A percentile compares a stretch with the other conserved stretches of the same genome.
Conservation (phyloP, 1,139 yeast genomes). For the Saccharomyces hybrid region DNA sequence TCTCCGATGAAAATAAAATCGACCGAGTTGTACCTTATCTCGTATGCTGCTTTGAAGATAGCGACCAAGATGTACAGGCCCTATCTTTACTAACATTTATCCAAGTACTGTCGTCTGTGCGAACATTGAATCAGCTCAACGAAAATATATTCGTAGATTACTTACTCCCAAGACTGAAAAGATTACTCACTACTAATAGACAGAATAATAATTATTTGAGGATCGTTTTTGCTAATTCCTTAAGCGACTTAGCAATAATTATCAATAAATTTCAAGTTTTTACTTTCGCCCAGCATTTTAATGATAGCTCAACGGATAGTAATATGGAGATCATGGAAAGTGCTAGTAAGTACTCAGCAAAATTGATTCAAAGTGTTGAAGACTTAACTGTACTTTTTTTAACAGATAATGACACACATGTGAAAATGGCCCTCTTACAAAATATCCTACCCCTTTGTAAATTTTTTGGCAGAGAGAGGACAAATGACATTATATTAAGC, state of each 20-base stretch:
- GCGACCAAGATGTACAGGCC: constrained; percentile 52
- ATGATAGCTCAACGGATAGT: constrained; percentile 11
- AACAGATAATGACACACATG: constrained; percentile 60
- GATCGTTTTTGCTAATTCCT: constrained; percentile 60
- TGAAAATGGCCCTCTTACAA: constrained; percentile 59
- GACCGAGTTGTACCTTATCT: constrained; percentile 82
- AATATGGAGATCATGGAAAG: constrained; percentile 27
- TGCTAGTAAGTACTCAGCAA: constrained; percentile 16
- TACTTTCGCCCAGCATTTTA: constrained; percentile 48
- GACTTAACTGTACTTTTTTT: constrained; percentile 55
- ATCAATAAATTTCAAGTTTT: constrained; percentile 61
- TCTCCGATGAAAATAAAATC: constrained; percentile 75
- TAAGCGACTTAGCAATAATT: constrained; percentile 60
- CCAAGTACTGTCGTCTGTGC: constrained; percentile 57
- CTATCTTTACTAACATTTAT: constrained; percentile 49
- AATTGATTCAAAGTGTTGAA: constrained; percentile 44
- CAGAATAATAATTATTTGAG: constrained; percentile 42
- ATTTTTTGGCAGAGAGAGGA: constrained; percentile 78
- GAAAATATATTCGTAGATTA: constrained; percentile 73
- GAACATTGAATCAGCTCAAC: constrained; percentile 68
- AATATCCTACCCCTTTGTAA: constrained; percentile 70
- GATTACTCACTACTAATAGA: constrained; percentile 30
- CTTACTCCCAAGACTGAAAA: constrained; percentile 60
- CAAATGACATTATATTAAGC: constrained; percentile 81
- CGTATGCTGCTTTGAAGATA: constrained; percentile 45